A percentile compares a stretch with the other conserved stretches of the same genome.
phyloP scores from a whole-genome alignment of 2,329 filamentous ascomycete species.

The Penicillium occitanis region DNA sequence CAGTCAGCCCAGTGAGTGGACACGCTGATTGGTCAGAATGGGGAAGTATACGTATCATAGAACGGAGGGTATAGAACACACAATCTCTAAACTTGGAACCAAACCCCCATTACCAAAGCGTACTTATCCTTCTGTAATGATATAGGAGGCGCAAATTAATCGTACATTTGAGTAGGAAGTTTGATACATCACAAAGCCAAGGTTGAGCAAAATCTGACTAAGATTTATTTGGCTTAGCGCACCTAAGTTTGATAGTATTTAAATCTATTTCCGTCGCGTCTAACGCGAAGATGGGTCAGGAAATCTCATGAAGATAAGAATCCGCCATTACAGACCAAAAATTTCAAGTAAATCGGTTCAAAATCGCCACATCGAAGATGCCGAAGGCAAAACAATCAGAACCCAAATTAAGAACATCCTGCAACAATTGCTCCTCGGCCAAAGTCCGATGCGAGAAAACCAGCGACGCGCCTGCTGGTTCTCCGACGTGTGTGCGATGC shows the following conservation, averaged over 20 bases:
- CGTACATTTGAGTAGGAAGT: not conserved
- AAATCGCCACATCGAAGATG: not conserved
- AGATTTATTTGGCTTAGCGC: not conserved
- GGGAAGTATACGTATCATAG: not conserved
- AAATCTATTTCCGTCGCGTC: not conserved
- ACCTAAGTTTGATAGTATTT: not conserved
- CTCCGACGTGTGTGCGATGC: not conserved
- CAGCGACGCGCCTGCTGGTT: not conserved
- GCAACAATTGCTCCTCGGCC: not conserved
- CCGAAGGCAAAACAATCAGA: not conserved
- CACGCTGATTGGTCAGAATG: not conserved
- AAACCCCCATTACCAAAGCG: not conserved
- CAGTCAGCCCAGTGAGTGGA: not conserved
- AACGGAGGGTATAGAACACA: not conserved
- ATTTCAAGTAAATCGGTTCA: not conserved
- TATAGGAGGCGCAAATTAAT: not conserved
- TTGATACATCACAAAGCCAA: not conserved
- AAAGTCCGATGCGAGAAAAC: not conserved
- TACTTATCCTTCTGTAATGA: not conserved
- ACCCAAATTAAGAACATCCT: not conserved
- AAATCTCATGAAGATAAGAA: not conserved
- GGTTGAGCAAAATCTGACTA: not conserved
- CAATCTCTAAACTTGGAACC: not conserved
- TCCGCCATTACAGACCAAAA: not conserved
- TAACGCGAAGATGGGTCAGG: not conserved